Base-by-base conservation (phyloP, 352 stramenopile genomes). In the Peronospora destructor region DNA sequence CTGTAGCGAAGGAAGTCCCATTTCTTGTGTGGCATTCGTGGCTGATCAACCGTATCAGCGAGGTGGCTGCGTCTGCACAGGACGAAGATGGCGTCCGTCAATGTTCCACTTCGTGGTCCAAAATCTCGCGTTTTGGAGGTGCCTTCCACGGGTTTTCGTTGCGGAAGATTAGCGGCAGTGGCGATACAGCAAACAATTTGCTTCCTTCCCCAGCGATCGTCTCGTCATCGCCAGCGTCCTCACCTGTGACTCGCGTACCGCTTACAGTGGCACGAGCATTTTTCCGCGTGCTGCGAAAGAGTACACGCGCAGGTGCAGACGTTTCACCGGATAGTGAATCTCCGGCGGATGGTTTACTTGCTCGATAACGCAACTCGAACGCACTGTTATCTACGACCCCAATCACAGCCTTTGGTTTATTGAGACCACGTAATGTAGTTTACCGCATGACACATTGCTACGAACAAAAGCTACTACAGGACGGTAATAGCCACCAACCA, bases 11-110 rank as follows among this genome's bases (percentile, higher is more conserved):
- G 36, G 73, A 86, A 44, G 52, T 91, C 5, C 75, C 80, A 25
- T 94, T 90, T 44, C 67, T 91, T 13, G 59, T 74, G 36, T 94
- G 83, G 83, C 76, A 91, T 45, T 60, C 68, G 23, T 94, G 83
- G 83, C 76, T 94, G 25, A 91, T 86, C 36, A 80, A 86, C 26
- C 81, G 83, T 50, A 94, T 94, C 45, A 72, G 71, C 35, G 52
- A 67, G 10, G 76, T 85, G 34, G 73, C 79, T 13, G 59, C 73
- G 6, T 66, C 66, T 1, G 71, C 84, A 10, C 64, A 78, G 14
- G 56, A 65, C 19, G 71, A 69, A 4, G 53, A 76, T 35, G 41
- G 59, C 1, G 28, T 56, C 3, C 26, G 32, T 49, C 34, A 49
- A 10, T 28, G 36, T 16, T 17, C 43, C 28, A 29, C 26, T 25